Conservation (phyloP, 495 filamentous ascomycete species). For the Zalerion maritima region DNA sequence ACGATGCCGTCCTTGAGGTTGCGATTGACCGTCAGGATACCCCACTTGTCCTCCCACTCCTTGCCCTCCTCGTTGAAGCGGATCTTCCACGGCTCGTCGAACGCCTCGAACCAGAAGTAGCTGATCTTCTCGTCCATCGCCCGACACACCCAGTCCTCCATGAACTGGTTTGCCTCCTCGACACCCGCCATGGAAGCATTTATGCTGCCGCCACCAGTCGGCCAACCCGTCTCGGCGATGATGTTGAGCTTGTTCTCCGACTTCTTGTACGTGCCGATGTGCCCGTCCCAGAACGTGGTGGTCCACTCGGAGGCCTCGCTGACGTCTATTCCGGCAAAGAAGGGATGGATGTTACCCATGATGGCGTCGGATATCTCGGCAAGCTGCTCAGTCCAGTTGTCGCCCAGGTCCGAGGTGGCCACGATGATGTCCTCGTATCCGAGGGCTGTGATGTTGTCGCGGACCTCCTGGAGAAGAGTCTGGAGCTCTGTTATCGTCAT, state of each 20-base stretch:
- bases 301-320: conserved; percentile 69
- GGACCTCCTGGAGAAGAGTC: conserved; percentile 50
- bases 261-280: conserved; percentile 39
- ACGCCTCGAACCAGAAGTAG: conserved; percentile 96
- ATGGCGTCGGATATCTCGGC: conserved; percentile 61
- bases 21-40: conserved; percentile 73
- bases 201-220: conserved; percentile 62
- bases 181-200: conserved; percentile 64
- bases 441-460: conserved; percentile 49
- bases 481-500: conserved; percentile 53
- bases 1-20: conserved; percentile 73
- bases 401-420: conserved; percentile 82
- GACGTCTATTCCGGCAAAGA: conserved; percentile 71
- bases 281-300: conserved; percentile 66
- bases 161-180: conserved; percentile 69
- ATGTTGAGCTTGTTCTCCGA: conserved; percentile 46
- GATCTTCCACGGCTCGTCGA: conserved; percentile 92
- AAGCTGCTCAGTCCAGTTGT: conserved; percentile 64
- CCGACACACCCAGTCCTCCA: conserved; percentile 75
- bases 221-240: conserved; percentile 91
- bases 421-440: conserved; percentile 57
- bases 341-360: conserved; percentile 96
- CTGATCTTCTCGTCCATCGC: conserved; percentile 65
- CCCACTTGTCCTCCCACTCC: conserved; percentile 95
- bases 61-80: conserved; percentile 49